Evolutionary conservation across 2,329 filamentous ascomycete species (phyloP), one percentile per base, ranked within the genome.

Genomic region (Metarhizium guizhouense): DNA sequence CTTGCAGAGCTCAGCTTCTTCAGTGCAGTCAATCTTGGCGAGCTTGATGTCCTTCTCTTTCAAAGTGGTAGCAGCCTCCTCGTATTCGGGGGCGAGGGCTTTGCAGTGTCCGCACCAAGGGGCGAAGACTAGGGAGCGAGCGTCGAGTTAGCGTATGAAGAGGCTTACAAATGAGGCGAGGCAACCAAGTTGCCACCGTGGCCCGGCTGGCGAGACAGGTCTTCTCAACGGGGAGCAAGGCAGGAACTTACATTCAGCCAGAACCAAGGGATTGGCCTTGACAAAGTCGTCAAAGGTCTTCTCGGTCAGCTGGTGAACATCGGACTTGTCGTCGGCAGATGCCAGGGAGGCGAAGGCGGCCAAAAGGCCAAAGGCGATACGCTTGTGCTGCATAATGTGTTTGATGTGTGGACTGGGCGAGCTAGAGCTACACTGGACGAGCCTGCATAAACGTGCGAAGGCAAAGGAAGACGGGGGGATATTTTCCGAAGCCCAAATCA

Each of bases 31-130:
- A 65, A 95, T 76, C 84, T 95, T 94, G 74, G 81, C 87, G 56
- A 95, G 80, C 69, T 82, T 83, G 74, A 94, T 93, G 71, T 88
- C 81, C 84, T 93, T 94, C 75, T 90, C 88, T 81, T 92, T 93
- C 61, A 95, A 80, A 36, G 84, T 80, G 34, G 88, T 92, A 52
- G 90, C 90, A 53, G 90, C 89, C 72, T 89, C 84, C 77, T 95
- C 90, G 74, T 94, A 95, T 76, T 94, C 89, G 70, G 89, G 88
- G 60, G 88, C 94, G 63, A 99, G 89, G 58, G 93, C 93, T 82
- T 99, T 97, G 88, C 93, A 97, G 82, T 97, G 93, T 63, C 92
- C 93, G 66, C 89, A 95, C 92, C 93, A 95, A 65, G 93, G 92
- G 63, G 93, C 93, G 73, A 90, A 96, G 84, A 96, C 87, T 90